Evolutionary conservation across 495 filamentous ascomycete species (phyloP).

Genomic region (Amorphotheca resinae): DNA sequence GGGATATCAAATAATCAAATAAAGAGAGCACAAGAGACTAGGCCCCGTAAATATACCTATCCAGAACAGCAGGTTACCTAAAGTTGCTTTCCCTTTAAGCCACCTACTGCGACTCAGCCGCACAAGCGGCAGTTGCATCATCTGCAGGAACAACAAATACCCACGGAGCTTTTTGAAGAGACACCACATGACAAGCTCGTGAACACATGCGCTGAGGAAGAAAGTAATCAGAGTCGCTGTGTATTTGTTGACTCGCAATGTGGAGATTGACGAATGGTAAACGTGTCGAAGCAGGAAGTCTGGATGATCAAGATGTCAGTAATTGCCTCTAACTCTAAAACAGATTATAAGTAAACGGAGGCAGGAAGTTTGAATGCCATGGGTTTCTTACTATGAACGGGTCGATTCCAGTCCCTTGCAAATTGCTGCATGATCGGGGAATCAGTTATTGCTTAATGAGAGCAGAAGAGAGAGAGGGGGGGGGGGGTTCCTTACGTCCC

Average conservation of each 20-base stretch:
- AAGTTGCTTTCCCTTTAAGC: conserved; percentile 41
- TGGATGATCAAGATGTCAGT: no score
- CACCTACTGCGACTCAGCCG: conserved; percentile 47
- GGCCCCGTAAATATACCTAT: conserved; percentile 58
- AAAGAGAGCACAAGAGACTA: conserved; percentile 57
- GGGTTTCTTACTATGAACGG: no score
- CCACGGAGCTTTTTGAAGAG: not conserved
- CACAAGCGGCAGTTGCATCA: conserved; percentile 58
- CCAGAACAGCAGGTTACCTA: conserved; percentile 70
- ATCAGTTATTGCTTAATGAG: not conserved
- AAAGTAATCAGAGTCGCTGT: conserved; percentile 67
- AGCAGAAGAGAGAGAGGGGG: not conserved
- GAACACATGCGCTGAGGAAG: conserved; percentile 52
- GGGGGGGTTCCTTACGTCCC: no score
- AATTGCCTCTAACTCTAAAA: no score
- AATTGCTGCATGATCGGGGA: conserved; percentile 35
- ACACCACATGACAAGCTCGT: conserved; percentile 59
- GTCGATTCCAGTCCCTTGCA: conserved; percentile 51
- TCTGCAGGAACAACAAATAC: conserved; percentile 30
- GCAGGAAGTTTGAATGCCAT: no score
- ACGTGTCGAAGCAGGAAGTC: conserved; percentile 62
- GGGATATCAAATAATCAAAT: conserved; percentile 46
- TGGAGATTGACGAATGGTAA: conserved; percentile 60
- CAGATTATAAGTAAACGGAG: no score
- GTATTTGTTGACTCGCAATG: conserved; percentile 51